Percentiles rank a stretch among this genome's conserved stretches.
These are phyloP conservation scores for Diaporthe sp. DNA, from an alignment of 2,329 filamentous ascomycete species.

Conservation along the genomic window DNA sequence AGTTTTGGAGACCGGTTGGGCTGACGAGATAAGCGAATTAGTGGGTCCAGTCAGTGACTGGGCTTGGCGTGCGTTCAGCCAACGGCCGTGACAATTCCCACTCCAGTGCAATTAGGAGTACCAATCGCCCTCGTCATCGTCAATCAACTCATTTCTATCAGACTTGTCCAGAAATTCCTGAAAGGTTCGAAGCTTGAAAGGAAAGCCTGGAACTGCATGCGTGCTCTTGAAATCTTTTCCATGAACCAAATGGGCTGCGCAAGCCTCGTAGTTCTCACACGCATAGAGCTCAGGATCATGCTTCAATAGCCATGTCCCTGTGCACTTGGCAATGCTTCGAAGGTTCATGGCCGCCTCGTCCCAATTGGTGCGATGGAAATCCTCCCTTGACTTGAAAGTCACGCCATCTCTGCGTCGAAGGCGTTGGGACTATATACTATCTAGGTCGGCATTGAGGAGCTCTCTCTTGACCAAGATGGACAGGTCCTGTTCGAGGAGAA, in stretches of 20 bases:
- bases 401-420: too few species aligned
- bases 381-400: neutral
- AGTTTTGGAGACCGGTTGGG: too few species aligned
- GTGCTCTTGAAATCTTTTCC: neutral
- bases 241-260: neutral
- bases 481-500: too few species aligned
- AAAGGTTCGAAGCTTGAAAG: neutral
- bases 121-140: neutral
- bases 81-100: too few species aligned
- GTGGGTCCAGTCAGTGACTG: too few species aligned
- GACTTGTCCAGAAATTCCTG: neutral
- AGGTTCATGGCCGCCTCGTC: neutral
- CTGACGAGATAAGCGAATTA: too few species aligned
- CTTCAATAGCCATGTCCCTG: neutral
- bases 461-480: too few species aligned
- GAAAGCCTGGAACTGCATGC: neutral
- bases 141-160: neutral
- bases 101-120: too few species aligned
- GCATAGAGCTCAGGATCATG: neutral
- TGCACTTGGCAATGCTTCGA: neutral
- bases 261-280: neutral
- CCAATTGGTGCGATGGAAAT: neutral
- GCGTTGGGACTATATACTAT: too few species aligned
- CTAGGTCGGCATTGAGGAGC: too few species aligned
- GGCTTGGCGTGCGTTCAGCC: too few species aligned